These are phyloP conservation scores for Aspergillus novoparasiticus DNA, from an alignment of 2,329 filamentous ascomycete genomes.

Conservation along the genomic window DNA sequence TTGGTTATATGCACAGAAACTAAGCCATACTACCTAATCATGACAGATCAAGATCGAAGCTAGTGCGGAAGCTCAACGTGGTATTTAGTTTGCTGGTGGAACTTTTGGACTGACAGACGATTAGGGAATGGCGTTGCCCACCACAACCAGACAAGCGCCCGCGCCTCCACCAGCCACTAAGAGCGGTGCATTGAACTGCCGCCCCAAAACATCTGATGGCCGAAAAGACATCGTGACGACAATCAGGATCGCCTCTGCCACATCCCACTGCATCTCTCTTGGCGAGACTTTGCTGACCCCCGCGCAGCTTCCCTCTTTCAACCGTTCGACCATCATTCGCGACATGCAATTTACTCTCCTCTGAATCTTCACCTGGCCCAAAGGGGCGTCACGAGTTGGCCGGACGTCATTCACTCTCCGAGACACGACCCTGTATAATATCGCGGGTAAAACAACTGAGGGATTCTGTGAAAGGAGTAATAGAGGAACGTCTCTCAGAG, in stretches of 20 bases:
- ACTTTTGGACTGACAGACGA: background rate
- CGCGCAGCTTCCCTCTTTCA: slow-evolving; percentile 10
- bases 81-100: background rate
- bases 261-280: slow-evolving; percentile 6
- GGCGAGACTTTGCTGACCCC: slow-evolving; percentile 7
- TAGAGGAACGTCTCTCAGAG: background rate
- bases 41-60: background rate
- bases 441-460: background rate
- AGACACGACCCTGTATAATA: slow-evolving; percentile 10
- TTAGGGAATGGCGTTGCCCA: slow-evolving; percentile 32
- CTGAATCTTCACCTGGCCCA: slow-evolving; percentile 22
- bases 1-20: background rate
- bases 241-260: slow-evolving; percentile 9
- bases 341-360: slow-evolving; percentile 27
- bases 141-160: slow-evolving; percentile 31
- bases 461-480: background rate
- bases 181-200: background rate
- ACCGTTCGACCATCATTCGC: slow-evolving; percentile 7
- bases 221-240: slow-evolving; percentile 15
- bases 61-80: background rate
- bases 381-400: slow-evolving; percentile 26
- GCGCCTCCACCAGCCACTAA: slow-evolving; percentile 27
- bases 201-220: slow-evolving; percentile 28
- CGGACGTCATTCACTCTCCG: slow-evolving; percentile 25
- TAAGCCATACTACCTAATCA: background rate